A percentile compares a stretch with the other conserved stretches of the same genome.
phyloP scores from a whole-genome alignment of 2,329 filamentous ascomycete genomes.

The Neopestalotiopsis clavispora region DNA sequence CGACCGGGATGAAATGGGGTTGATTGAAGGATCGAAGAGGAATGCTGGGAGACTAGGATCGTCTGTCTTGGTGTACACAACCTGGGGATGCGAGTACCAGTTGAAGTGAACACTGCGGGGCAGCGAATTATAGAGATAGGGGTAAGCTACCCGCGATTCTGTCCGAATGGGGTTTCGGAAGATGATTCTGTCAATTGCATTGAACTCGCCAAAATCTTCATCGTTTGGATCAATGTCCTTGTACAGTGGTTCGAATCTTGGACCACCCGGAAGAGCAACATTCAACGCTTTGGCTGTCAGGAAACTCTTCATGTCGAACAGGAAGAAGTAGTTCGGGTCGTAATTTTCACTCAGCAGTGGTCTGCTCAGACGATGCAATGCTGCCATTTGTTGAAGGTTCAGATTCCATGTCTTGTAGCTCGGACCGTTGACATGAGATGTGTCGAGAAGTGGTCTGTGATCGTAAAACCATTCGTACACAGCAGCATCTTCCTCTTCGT shows the following conservation, averaged over 20 bases:
- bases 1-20: constrained; percentile 93
- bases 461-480: constrained; percentile 99
- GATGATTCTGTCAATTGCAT: constrained; percentile 98
- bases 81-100: constrained; percentile 93
- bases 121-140: constrained; percentile 94
- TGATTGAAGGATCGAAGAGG: constrained; percentile 97
- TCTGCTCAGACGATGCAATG: constrained; percentile 87
- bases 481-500: constrained; percentile 88
- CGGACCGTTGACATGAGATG: constrained; percentile 90
- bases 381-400: constrained; percentile 92
- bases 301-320: constrained; percentile 95
- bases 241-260: constrained; percentile 94
- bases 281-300: constrained; percentile 96
- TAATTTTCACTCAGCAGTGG: constrained; percentile 90
- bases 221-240: constrained; percentile 99
- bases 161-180: constrained; percentile 95
- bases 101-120: constrained; percentile 91
- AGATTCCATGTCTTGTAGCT: constrained; percentile 98
- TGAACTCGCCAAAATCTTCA: constrained; percentile 99
- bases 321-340: constrained; percentile 96
- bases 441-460: constrained; percentile 87
- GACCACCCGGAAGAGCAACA: constrained; percentile 95
- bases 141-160: constrained; percentile 93
- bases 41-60: constrained; percentile 91
- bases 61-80: constrained; percentile 87